These are phyloP conservation scores for Trametes gibbosa DNA, from an alignment of 768 basidiomycete genomes.

Conservation along the genomic window DNA sequence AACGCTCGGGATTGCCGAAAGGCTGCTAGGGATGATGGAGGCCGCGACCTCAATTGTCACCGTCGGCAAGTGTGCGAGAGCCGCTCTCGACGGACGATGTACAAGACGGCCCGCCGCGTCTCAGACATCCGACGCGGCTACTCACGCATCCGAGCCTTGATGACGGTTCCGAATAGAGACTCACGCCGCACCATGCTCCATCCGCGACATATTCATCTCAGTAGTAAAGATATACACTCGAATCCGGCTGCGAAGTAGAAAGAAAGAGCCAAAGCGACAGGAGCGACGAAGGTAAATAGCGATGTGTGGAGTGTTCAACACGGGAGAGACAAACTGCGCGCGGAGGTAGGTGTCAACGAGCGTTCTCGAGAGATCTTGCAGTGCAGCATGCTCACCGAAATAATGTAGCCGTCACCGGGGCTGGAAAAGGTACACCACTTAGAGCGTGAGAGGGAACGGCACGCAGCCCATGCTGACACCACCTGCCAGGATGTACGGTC, in stretches of 20 bases:
- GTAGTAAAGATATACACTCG: conserved; percentile 1
- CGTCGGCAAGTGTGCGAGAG: too few relatives aligned
- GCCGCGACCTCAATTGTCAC: too few relatives aligned
- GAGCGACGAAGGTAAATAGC: conserved; percentile 13
- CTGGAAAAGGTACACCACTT: background rate
- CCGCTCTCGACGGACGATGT: too few relatives aligned
- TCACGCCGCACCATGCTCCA: too few relatives aligned
- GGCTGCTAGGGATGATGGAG: too few relatives aligned
- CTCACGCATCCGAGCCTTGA: too few relatives aligned
- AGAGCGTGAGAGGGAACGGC: background rate
- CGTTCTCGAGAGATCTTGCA: too few relatives aligned
- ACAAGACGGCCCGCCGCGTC: too few relatives aligned
- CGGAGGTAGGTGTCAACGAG: background rate
- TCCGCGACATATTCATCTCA: background rate
- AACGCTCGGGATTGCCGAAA: too few relatives aligned
- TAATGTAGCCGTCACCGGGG: background rate
- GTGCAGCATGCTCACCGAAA: background rate
- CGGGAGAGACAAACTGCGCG: background rate
- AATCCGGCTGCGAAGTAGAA: conserved; percentile 10
- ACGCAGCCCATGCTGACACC: conserved; percentile 11
- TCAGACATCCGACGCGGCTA: too few relatives aligned
- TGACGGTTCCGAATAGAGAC: too few relatives aligned
- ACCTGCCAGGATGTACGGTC: background rate
- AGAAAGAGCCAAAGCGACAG: conserved; percentile 12
- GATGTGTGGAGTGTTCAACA: background rate